Base-by-base conservation (phyloP, 192 early-diverging fungal species). In the Haplosporangium gracile region DNA sequence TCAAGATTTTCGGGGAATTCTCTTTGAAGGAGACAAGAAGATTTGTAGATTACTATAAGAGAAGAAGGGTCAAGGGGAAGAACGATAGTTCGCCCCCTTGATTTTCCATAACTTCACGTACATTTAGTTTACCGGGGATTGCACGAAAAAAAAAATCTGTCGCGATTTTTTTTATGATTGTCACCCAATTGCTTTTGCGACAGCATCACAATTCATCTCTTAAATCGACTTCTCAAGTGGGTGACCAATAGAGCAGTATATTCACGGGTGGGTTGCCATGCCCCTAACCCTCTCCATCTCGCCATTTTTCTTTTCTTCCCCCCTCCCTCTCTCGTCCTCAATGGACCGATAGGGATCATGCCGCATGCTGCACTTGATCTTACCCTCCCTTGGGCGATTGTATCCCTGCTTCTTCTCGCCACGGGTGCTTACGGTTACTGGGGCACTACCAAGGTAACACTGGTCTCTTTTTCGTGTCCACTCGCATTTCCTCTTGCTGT, bases 361-460 rank as follows among this genome's bases (percentile, higher is more conserved):
- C 78, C 78, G 10, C 83, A 85, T 77, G 83, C 83, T 24, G 83
- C 76, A 42, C 70, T 55, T 24, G 83, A 80, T 75, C 77, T 85
- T 20, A 39, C 42, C 53, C 69, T 84, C 40, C 82, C 82, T 5
- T 84, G 82, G 82, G 82, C 63, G 18, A 36, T 85, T 34, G 69
- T 85, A 42, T 80, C 65, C 24, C 38, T 85, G 29, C 74, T 85
- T 29, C 77, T 85, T 38, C 47, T 76, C 18, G 24, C 38, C 68
- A 85, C 77, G 3, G 83, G 83, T 34, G 74, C 16, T 1, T 85
- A 79, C 47, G 83, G 83, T 5, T 40, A 65, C 43, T 80, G 74
- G 72, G 82, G 73, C 38, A 69, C 77, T 2, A 63, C 73, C 69
- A 75, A 71, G 75, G 75, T 83, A 80, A 63, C 1, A 24, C 26